phyloP scores from a whole-genome alignment of 805 yeast species.

The Candida loeiensis region DNA sequence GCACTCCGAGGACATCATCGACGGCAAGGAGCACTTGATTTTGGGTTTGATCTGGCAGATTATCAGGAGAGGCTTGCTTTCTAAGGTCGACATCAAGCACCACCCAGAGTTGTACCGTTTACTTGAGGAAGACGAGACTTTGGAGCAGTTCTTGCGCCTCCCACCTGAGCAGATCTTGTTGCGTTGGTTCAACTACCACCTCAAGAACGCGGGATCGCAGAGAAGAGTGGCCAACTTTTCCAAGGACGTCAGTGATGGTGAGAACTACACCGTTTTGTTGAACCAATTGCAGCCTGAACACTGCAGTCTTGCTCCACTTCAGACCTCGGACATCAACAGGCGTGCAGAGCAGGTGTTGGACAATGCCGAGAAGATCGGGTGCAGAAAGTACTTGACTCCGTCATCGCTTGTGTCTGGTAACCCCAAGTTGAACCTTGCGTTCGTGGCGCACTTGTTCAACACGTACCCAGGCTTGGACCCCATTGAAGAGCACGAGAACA shows the following conservation, averaged over 20 bases:
- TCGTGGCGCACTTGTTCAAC: slow-evolving; percentile 95
- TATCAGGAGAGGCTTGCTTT: slow-evolving; percentile 89
- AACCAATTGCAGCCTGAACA: slow-evolving; percentile 81
- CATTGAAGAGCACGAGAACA: slow-evolving; percentile 82
- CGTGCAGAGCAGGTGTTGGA: slow-evolving; percentile 85
- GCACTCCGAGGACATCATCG: slow-evolving; percentile 91
- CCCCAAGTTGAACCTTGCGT: slow-evolving; percentile 93
- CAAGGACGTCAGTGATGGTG: slow-evolving; percentile 89
- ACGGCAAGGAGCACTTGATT: slow-evolving; percentile 89
- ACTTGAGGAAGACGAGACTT: slow-evolving; percentile 92
- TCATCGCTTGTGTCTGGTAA: slow-evolving; percentile 91
- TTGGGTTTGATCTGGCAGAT: slow-evolving; percentile 96
- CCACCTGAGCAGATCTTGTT: slow-evolving; percentile 96
- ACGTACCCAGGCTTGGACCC: slow-evolving; percentile 97
- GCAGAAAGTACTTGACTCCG: slow-evolving; percentile 94
- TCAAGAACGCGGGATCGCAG: slow-evolving; percentile 86
- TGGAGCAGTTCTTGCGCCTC: slow-evolving; percentile 91
- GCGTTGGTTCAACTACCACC: slow-evolving; percentile 96
- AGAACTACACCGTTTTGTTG: slow-evolving; percentile 84
- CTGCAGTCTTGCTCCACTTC: slow-evolving; percentile 81
- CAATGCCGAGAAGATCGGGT: slow-evolving; percentile 87
- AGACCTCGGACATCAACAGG: slow-evolving; percentile 65
- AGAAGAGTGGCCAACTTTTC: slow-evolving; percentile 86
- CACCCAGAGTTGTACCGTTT: slow-evolving; percentile 96
- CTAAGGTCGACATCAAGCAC: slow-evolving; percentile 91